Conservation (phyloP, 1,139 yeast species). For the Meyerozyma carpophila region DNA sequence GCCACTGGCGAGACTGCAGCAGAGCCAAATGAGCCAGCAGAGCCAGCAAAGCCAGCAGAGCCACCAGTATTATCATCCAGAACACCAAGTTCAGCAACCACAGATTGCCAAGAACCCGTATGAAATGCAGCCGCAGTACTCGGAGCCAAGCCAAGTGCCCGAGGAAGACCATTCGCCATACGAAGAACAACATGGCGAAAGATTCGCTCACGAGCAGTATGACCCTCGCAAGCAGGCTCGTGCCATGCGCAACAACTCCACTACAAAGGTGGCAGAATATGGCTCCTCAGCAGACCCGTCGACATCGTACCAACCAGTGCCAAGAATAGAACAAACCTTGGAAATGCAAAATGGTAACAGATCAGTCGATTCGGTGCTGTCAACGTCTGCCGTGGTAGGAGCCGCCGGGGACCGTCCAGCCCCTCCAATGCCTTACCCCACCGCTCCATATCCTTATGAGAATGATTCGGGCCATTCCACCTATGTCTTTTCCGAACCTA, state of each 20-base stretch:
- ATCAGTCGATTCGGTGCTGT: neutral
- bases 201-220: neutral
- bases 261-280: neutral
- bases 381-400: neutral
- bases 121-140: neutral
- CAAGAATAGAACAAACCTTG: neutral
- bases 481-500: neutral
- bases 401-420: neutral
- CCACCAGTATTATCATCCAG: neutral
- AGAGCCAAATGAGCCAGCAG: no score
- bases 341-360: neutral
- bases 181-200: neutral
- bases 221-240: neutral
- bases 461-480: neutral
- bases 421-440: neutral
- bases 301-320: neutral
- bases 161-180: neutral
- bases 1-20: neutral
- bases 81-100: neutral
- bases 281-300: neutral
- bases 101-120: neutral
- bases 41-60: no score
- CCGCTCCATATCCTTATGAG: neutral
- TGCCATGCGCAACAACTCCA: neutral
- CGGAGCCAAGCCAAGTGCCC: neutral